These are phyloP conservation scores for Pseudocercospora ulei DNA, from an alignment of 2,329 filamentous ascomycete genomes.

Conservation along the genomic window DNA sequence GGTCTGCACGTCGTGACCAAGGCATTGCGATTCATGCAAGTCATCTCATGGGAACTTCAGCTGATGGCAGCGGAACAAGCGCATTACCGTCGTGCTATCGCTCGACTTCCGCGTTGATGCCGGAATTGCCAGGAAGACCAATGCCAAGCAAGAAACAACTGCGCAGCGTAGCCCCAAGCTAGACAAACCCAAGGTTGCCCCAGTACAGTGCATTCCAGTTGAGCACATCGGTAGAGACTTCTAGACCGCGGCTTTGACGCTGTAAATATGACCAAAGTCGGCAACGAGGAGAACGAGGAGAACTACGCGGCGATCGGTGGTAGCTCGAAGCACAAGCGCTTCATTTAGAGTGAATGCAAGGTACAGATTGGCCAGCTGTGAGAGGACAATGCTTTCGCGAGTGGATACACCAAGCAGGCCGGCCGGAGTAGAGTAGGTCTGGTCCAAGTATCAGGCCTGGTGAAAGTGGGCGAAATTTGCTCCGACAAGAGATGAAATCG, in stretches of 20 bases:
- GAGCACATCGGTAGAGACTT: slow-evolving; percentile 39
- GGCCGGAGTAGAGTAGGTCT: slow-evolving; percentile 48
- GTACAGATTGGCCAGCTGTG: slow-evolving; percentile 70
- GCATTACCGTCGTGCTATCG: slow-evolving; percentile 4
- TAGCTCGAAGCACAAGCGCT: slow-evolving; percentile 61
- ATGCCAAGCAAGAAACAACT: slow-evolving; percentile 32
- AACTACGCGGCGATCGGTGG: slow-evolving; percentile 57
- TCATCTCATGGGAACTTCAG: slow-evolving; percentile 5
- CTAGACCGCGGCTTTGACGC: slow-evolving; percentile 51
- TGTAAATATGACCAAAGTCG: slow-evolving; percentile 67
- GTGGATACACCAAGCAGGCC: slow-evolving; percentile 44
- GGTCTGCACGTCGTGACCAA: background rate
- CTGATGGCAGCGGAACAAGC: slow-evolving; percentile 3
- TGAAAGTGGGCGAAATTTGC: slow-evolving; percentile 46
- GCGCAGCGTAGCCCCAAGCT: slow-evolving; percentile 32
- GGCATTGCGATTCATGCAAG: slow-evolving; percentile 4
- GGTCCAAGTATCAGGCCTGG: slow-evolving; percentile 50
- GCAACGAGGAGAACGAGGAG: slow-evolving; percentile 59
- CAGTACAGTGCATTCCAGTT: slow-evolving; percentile 35
- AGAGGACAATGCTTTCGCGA: slow-evolving; percentile 55
- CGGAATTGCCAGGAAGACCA: slow-evolving; percentile 19
- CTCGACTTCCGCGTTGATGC: slow-evolving; percentile 2
- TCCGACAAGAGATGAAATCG: slow-evolving; percentile 46
- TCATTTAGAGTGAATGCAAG: slow-evolving; percentile 68
- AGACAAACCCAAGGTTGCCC: slow-evolving; percentile 35